Evolutionary conservation across 192 early-diverging fungal species (phyloP).

Genomic region (Thamnidium elegans): DNA sequence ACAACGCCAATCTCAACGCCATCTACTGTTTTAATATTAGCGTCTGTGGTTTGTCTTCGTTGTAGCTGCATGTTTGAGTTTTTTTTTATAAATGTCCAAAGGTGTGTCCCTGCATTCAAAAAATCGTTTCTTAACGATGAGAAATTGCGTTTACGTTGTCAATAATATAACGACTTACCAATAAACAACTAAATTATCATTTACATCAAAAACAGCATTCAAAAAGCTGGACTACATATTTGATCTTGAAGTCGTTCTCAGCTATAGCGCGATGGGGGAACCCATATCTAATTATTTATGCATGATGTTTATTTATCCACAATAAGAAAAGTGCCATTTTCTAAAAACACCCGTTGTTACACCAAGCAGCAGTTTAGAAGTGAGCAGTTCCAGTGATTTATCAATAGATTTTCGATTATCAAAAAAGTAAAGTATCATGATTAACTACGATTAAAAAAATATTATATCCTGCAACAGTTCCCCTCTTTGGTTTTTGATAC

Average conservation of each 20-base stretch:
- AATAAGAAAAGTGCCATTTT: too few species aligned
- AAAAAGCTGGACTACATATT: slow-evolving; percentile 10
- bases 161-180: slow-evolving; percentile 15
- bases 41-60: slow-evolving; percentile 11
- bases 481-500: too few species aligned
- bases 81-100: slow-evolving; percentile 2
- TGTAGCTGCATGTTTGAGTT: slow-evolving; percentile 17
- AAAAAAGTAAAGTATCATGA: too few species aligned
- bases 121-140: slow-evolving; percentile 13
- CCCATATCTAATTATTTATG: too few species aligned
- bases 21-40: slow-evolving; percentile 11
- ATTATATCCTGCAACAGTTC: too few species aligned
- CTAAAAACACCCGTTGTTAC: too few species aligned
- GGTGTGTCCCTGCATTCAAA: slow-evolving; percentile 12
- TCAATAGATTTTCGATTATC: too few species aligned
- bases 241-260: slow-evolving; percentile 17
- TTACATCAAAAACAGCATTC: slow-evolving; percentile 18
- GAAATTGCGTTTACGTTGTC: not conserved
- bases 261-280: too few species aligned
- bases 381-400: too few species aligned
- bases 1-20: slow-evolving; percentile 8
- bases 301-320: too few species aligned
- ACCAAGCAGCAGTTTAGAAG: too few species aligned
- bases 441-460: too few species aligned
- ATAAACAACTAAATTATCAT: slow-evolving; percentile 17